phyloP scores from a whole-genome alignment of 768 basidiomycete genomes.

The Boletus speciosus region DNA sequence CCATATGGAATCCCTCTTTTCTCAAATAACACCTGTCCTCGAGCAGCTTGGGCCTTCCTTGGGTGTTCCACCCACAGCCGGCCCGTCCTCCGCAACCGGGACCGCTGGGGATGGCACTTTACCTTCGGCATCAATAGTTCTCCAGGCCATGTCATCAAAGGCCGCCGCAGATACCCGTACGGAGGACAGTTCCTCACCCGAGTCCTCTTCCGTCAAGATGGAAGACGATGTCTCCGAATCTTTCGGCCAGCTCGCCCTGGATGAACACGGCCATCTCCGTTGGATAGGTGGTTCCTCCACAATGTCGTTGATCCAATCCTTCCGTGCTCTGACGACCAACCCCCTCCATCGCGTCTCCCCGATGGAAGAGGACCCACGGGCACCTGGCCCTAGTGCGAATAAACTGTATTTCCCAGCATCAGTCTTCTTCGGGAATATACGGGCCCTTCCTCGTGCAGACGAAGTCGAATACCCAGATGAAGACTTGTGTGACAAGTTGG shows the following conservation, averaged over 20 bases:
- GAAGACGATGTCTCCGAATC: constrained; percentile 79
- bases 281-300: constrained; percentile 93
- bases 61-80: constrained; percentile 38
- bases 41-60: constrained; percentile 64
- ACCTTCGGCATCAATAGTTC: constrained; percentile 26
- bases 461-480: constrained; percentile 86
- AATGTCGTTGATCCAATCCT: constrained; percentile 89
- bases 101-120: constrained; percentile 14
- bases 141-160: constrained; percentile 38
- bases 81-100: constrained; percentile 25
- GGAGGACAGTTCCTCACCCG: constrained; percentile 32
- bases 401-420: constrained; percentile 86
- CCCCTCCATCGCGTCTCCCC: constrained; percentile 77
- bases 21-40: constrained; percentile 75
- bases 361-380: constrained; percentile 79
- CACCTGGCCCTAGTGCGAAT: constrained; percentile 75
- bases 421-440: constrained; percentile 83
- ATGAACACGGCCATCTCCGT: constrained; percentile 86
- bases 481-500: constrained; percentile 84
- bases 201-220: constrained; percentile 34
- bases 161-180: constrained; percentile 35
- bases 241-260: constrained; percentile 82
- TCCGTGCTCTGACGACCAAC: constrained; percentile 69
- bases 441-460: constrained; percentile 75
- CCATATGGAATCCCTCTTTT: constrained; percentile 85